Evolutionary conservation across 2,329 filamentous ascomycete species (phyloP).

Genomic region (Epichloe aotearoae): DNA sequence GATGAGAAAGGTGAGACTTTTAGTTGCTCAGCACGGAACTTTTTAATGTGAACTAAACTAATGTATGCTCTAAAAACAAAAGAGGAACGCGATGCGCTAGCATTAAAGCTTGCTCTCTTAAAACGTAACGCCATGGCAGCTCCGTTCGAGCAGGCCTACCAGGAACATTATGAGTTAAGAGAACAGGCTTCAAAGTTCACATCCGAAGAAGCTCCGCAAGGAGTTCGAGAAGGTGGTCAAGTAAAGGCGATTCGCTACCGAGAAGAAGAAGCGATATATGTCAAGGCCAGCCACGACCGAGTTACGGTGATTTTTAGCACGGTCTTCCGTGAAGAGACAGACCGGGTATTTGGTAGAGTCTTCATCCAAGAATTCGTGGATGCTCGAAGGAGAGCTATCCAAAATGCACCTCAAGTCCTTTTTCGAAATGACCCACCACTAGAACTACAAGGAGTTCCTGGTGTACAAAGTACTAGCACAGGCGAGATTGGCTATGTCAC

Average conservation of each 20-base stretch:
- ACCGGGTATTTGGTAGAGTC: constrained; percentile 93
- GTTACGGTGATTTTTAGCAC: constrained; percentile 99
- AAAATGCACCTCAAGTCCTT: constrained; percentile 94
- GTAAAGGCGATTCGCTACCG: constrained; percentile 97
- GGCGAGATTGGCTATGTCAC: constrained; percentile 95
- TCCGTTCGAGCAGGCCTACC: constrained; percentile 92
- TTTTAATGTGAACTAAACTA: not conserved
- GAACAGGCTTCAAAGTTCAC: constrained; percentile 88
- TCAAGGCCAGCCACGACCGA: constrained; percentile 93
- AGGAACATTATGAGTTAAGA: constrained; percentile 75
- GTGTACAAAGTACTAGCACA: constrained; percentile 60
- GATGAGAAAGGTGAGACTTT: constrained; percentile 51
- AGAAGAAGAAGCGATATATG: constrained; percentile 96
- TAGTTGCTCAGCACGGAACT: no score
- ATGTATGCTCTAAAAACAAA: not conserved
- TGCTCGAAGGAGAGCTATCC: constrained; percentile 83
- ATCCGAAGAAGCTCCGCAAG: constrained; percentile 85
- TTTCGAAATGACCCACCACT: constrained; percentile 91
- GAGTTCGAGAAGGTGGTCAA: constrained; percentile 75
- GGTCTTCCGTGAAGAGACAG: constrained; percentile 94
- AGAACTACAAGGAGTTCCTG: constrained; percentile 75
- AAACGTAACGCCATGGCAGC: constrained; percentile 99
- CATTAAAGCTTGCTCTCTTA: constrained; percentile 75
- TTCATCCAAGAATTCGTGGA: constrained; percentile 99
- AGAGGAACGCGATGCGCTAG: constrained; percentile 78